Conservation (phyloP, 139 green algal species). For the Coelastrella sp. region DNA sequence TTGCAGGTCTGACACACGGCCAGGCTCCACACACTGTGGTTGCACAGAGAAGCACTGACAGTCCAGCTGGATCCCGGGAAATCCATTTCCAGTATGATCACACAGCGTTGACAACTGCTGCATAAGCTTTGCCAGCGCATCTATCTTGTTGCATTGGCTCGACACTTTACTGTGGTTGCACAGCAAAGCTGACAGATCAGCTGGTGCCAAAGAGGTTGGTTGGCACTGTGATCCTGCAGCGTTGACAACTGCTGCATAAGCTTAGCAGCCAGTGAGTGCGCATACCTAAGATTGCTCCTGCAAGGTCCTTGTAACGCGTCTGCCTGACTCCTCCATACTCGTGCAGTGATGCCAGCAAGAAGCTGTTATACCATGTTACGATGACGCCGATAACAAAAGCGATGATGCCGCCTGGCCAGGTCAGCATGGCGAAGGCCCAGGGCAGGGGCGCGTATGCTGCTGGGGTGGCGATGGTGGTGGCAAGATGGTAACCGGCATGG, state of each 20-base stretch:
- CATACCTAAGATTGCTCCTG: conserved; percentile 12
- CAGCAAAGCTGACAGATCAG: not conserved
- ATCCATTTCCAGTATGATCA: too few relatives aligned
- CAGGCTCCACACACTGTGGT: too few relatives aligned
- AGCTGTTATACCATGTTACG: conserved; percentile 48
- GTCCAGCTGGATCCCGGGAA: too few relatives aligned
- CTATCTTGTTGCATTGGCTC: too few relatives aligned
- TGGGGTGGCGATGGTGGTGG: conserved; percentile 63
- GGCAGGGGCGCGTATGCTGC: conserved; percentile 60
- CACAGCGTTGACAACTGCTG: too few relatives aligned
- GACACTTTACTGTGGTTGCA: too few relatives aligned
- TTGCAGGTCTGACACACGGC: too few relatives aligned
- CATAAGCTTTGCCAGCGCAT: too few relatives aligned
- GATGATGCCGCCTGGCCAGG: conserved; percentile 51
- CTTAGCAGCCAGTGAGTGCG: too few relatives aligned
- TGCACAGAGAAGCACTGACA: too few relatives aligned
- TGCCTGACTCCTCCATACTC: conserved; percentile 48
- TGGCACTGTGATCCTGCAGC: too few relatives aligned
- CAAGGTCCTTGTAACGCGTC: conserved; percentile 54
- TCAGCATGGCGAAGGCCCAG: conserved; percentile 55
- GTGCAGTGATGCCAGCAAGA: conserved; percentile 57
- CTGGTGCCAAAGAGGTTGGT: not conserved
- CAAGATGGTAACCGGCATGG: conserved; percentile 57
- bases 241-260: too few relatives aligned
- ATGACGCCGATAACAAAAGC: conserved; percentile 28